Conservation (phyloP, 768 basidiomycete genomes). For the Chalciporus chontae region DNA sequence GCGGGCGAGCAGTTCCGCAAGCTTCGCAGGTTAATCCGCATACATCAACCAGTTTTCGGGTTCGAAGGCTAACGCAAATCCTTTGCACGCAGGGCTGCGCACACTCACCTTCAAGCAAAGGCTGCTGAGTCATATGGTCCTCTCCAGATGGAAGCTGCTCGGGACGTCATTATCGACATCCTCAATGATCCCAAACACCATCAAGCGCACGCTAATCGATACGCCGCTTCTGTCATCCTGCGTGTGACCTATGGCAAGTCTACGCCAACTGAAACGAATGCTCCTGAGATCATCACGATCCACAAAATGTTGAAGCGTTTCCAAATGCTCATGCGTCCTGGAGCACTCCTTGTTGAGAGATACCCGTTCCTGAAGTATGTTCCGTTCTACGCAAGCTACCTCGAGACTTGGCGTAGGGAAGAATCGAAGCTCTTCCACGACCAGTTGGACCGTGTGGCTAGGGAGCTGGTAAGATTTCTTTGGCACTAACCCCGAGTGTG, state of each 20-base stretch:
- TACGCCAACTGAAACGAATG: conserved; percentile 25
- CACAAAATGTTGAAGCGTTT: conserved; percentile 35
- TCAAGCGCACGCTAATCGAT: conserved; percentile 52
- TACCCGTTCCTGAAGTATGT: conserved; percentile 43
- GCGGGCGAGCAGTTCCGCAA: conserved; percentile 59
- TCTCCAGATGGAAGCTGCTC: conserved; percentile 39
- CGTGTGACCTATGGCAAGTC: conserved; percentile 35
- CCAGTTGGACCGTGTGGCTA: conserved; percentile 45
- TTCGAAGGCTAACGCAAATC: not conserved
- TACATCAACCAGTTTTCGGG: not conserved
- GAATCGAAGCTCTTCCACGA: conserved; percentile 54
- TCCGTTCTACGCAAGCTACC: conserved; percentile 58
- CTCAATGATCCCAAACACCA: conserved; percentile 38
- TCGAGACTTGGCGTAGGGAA: conserved; percentile 53
- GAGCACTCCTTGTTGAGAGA: conserved; percentile 33
- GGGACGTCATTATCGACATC: conserved; percentile 31
- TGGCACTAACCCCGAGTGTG: not conserved
- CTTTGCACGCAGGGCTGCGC: conserved; percentile 42
- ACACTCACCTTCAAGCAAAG: conserved; percentile 56
- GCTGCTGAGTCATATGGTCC: conserved; percentile 46
- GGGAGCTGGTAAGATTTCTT: conserved; percentile 37
- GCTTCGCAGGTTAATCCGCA: conserved; percentile 46
- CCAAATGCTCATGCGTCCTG: conserved; percentile 35
- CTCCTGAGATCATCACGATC: conserved; percentile 32
- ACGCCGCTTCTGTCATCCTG: conserved; percentile 35